phyloP scores from a whole-genome alignment of 495 filamentous ascomycete species.

The Hypoxylon subgilvum region DNA sequence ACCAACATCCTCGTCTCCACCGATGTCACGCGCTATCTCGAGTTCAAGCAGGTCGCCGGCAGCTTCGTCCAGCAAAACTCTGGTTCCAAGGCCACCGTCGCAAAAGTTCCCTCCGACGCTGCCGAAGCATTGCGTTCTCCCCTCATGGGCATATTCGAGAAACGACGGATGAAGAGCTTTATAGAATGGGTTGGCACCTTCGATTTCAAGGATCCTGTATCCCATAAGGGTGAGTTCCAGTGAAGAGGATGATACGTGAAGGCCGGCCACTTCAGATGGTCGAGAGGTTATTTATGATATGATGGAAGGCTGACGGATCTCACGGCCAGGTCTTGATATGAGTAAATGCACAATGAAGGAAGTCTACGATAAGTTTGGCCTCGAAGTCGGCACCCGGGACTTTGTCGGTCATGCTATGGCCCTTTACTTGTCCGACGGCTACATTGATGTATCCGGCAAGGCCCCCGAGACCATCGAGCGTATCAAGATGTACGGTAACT shows the following conservation, averaged over 20 bases:
- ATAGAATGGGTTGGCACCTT: slow-evolving; percentile 95
- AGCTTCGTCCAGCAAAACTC: slow-evolving; percentile 93
- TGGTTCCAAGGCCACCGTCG: slow-evolving; percentile 82
- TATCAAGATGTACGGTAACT: slow-evolving; percentile 96
- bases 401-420: slow-evolving; percentile 99
- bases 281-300: no score
- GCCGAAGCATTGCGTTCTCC: slow-evolving; percentile 89
- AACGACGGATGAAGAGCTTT: slow-evolving; percentile 94
- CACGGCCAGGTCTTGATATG: slow-evolving; percentile 75
- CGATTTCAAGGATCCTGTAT: slow-evolving; percentile 78
- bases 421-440: slow-evolving; percentile 85
- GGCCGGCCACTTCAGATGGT: neutral
- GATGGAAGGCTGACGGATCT: slow-evolving; percentile 2
- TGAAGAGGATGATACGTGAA: neutral
- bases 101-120: slow-evolving; percentile 95
- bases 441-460: slow-evolving; percentile 72
- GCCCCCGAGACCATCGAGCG: slow-evolving; percentile 89
- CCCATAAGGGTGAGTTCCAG: slow-evolving; percentile 77
- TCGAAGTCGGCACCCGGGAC: slow-evolving; percentile 90
- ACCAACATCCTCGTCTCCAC: slow-evolving; percentile 97
- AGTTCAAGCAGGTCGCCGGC: slow-evolving; percentile 98
- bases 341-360: slow-evolving; percentile 86
- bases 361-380: slow-evolving; percentile 94
- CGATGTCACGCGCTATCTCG: slow-evolving; percentile 95
- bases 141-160: slow-evolving; percentile 97